Conservation (phyloP, 163 green algal genomes). For the Chlorella variabilis region DNA sequence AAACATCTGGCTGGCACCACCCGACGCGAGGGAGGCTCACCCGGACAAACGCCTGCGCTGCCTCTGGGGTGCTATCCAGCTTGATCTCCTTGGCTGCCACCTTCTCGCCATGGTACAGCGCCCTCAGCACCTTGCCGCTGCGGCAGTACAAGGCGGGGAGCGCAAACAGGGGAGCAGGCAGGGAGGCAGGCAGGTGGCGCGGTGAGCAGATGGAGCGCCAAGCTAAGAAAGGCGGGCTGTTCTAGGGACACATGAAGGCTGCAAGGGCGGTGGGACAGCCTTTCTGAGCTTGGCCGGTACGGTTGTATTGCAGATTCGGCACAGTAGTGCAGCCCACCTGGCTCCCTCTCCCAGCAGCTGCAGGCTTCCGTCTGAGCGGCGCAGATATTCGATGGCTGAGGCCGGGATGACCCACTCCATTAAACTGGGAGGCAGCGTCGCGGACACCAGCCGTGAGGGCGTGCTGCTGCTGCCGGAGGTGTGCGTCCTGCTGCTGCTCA, state of each 20-base stretch:
- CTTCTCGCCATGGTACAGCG: neutral
- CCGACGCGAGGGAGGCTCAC: too few species aligned
- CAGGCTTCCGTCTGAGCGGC: neutral
- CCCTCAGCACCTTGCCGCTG: neutral
- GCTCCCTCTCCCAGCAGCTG: neutral
- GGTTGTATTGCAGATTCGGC: too few species aligned
- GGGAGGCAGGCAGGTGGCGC: neutral
- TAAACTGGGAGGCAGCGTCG: neutral
- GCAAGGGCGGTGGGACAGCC: too few species aligned
- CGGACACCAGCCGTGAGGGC: too few species aligned
- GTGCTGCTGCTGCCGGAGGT: neutral
- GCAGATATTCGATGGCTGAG: neutral
- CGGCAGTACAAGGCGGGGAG: too few species aligned
- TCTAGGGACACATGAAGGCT: too few species aligned
- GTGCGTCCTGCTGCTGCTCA: neutral
- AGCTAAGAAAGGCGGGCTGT: too few species aligned
- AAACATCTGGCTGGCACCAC: too few species aligned
- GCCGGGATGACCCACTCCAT: neutral
- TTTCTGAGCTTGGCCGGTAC: too few species aligned
- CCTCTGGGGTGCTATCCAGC: neutral
- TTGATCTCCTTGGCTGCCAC: neutral
- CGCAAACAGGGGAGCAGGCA: neutral
- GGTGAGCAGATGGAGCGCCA: too few species aligned
- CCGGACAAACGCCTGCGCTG: neutral
- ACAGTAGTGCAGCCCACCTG: neutral